Evolutionary conservation across 345 rosid species (phyloP).

Genomic region (Angophora floribunda): DNA sequence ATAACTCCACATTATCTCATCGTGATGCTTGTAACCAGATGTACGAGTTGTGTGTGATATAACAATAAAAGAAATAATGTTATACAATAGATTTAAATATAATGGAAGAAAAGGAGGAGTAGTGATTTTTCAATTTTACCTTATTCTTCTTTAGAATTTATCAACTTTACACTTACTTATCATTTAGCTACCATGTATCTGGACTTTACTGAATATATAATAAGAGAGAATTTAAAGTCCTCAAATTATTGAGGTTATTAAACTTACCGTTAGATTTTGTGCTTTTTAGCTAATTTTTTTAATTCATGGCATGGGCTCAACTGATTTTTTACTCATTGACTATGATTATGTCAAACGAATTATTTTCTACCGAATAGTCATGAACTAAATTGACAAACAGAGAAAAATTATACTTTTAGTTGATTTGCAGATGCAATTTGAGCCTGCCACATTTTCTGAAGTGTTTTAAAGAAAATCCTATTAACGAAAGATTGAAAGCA

Average conservation of each 20-base stretch:
- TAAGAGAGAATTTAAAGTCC: not conserved
- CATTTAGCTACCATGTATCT: too few relatives aligned
- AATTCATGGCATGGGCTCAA: not conserved
- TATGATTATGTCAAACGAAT: not conserved
- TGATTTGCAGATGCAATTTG: too few relatives aligned
- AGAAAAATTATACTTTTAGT: too few relatives aligned
- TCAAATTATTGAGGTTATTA: not conserved
- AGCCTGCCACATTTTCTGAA: too few relatives aligned
- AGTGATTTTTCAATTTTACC: not conserved
- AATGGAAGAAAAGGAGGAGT: not conserved
- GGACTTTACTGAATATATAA: too few relatives aligned
- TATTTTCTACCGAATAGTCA: too few relatives aligned
- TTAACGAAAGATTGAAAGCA: too few relatives aligned
- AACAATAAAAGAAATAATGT: not conserved
- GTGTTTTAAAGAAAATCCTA: too few relatives aligned
- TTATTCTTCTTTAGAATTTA: too few relatives aligned
- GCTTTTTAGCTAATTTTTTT: not conserved
- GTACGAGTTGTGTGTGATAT: too few relatives aligned
- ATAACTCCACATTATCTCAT: not conserved
- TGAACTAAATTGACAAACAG: too few relatives aligned
- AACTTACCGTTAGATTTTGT: fast-evolving
- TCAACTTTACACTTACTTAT: not conserved
- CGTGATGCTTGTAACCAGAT: not conserved
- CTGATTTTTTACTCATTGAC: not conserved
- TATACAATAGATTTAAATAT: too few relatives aligned